Evolutionary conservation across 2,329 filamentous ascomycete species (phyloP).

Genomic region (Nothophoma quercina): DNA sequence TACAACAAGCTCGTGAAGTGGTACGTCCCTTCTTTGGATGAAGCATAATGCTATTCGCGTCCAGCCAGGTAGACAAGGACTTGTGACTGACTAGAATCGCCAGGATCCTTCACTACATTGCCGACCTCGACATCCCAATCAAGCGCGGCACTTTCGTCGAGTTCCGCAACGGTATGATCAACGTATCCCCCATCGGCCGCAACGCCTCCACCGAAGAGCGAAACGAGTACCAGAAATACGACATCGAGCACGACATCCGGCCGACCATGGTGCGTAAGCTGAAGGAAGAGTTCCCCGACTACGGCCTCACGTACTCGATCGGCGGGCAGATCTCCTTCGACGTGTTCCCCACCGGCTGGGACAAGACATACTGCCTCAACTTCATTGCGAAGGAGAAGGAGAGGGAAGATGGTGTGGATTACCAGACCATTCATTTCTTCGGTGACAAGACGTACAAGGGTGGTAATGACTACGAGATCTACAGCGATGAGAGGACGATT

Average conservation of each 20-base stretch:
- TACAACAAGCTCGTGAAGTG: slow-evolving; percentile 80
- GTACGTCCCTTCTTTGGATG: slow-evolving; percentile 27
- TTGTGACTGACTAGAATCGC: slow-evolving; percentile 42
- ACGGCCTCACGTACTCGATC: slow-evolving; percentile 91
- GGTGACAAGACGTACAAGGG: slow-evolving; percentile 93
- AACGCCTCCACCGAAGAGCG: slow-evolving; percentile 85
- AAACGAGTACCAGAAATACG: slow-evolving; percentile 81
- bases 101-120: slow-evolving; percentile 77
- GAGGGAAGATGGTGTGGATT: slow-evolving; percentile 71
- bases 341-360: slow-evolving; percentile 95
- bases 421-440: slow-evolving; percentile 95
- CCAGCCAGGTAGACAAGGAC: background rate
- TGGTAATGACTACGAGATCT: slow-evolving; percentile 97
- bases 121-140: slow-evolving; percentile 82
- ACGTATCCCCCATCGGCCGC: slow-evolving; percentile 81
- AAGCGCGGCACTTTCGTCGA: slow-evolving; percentile 87
- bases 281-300: slow-evolving; percentile 80
- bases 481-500: slow-evolving; percentile 77
- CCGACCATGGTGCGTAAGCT: slow-evolving; percentile 77
- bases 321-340: slow-evolving; percentile 98
- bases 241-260: slow-evolving; percentile 78
- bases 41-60: background rate
- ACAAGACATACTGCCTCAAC: slow-evolving; percentile 95
- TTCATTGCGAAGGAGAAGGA: slow-evolving; percentile 83
- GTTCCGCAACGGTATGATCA: slow-evolving; percentile 92